These are phyloP conservation scores for Cryphonectria naterciae DNA, from an alignment of 2,329 filamentous ascomycete genomes.

Conservation along the genomic window DNA sequence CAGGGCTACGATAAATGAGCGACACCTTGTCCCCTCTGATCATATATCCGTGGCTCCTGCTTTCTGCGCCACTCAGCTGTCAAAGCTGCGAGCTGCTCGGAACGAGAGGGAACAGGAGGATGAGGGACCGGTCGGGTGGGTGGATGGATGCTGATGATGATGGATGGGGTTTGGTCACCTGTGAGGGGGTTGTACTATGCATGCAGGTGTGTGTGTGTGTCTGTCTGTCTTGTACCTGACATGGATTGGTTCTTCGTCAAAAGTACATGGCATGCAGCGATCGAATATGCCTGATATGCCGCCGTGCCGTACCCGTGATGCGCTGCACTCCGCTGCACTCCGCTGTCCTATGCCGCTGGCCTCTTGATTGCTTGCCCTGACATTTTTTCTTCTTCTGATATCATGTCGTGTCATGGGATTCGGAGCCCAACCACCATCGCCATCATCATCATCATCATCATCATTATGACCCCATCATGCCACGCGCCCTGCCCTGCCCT, in stretches of 20 bases:
- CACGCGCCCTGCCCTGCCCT: neutral
- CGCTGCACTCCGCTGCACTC: neutral
- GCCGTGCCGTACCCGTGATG: neutral
- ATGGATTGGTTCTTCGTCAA: slow-evolving; percentile 19
- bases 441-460: neutral
- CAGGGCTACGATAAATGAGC: slow-evolving; percentile 19
- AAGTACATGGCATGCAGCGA: neutral
- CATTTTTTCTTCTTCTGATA: too few relatives aligned
- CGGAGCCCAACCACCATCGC: neutral
- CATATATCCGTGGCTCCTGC: neutral
- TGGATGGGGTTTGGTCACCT: too few relatives aligned
- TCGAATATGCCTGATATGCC: neutral
- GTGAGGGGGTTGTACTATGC: too few relatives aligned
- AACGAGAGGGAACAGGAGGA: slow-evolving; percentile 19
- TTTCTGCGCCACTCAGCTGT: neutral
- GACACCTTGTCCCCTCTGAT: neutral
- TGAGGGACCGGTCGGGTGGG: slow-evolving; percentile 18
- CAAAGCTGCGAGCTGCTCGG: slow-evolving; percentile 6
- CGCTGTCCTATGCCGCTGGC: neutral
- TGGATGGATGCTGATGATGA: neutral
- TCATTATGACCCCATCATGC: neutral
- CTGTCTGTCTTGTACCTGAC: slow-evolving; percentile 23
- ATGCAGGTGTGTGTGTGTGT: slow-evolving; percentile 2
- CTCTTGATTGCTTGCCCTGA: neutral
- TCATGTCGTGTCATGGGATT: slow-evolving; percentile 3